Evolutionary conservation across 495 filamentous ascomycete species (phyloP).

Genomic region (Aspergillus bridgeri): DNA sequence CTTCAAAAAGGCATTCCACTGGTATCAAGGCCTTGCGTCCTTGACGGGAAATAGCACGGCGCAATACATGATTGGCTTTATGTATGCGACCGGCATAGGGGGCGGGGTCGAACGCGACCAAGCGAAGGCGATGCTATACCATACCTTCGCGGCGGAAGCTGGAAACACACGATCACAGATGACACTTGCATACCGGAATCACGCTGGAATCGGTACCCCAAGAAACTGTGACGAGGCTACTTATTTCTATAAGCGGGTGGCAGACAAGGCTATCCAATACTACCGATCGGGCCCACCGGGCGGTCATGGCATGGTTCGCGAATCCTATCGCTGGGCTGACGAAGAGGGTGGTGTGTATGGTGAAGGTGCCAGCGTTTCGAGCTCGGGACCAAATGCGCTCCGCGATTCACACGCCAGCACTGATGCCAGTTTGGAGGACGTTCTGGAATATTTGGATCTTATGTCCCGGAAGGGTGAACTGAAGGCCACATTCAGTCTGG

Average conservation of each 20-base stretch:
- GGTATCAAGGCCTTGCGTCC: slow-evolving; percentile 75
- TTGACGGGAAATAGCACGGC: slow-evolving; percentile 84
- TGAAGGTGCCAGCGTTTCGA: slow-evolving; percentile 87
- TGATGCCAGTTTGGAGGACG: slow-evolving; percentile 83
- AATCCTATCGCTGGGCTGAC: slow-evolving; percentile 77
- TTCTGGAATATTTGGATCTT: slow-evolving; percentile 90
- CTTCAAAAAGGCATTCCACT: slow-evolving; percentile 74
- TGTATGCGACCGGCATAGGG: slow-evolving; percentile 92
- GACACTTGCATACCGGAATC: slow-evolving; percentile 85
- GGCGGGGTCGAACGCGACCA: slow-evolving; percentile 82
- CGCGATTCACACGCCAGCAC: slow-evolving; percentile 67
- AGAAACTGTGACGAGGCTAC: slow-evolving; percentile 82
- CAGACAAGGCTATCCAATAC: slow-evolving; percentile 87
- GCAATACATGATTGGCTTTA: slow-evolving; percentile 91
- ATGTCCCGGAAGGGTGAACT: slow-evolving; percentile 92
- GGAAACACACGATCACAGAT: slow-evolving; percentile 88
- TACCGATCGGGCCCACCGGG: slow-evolving; percentile 88
- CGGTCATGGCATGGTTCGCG: slow-evolving; percentile 68
- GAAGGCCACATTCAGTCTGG: slow-evolving; percentile 86
- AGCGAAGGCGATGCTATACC: slow-evolving; percentile 87
- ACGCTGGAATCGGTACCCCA: slow-evolving; percentile 78
- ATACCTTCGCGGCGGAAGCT: slow-evolving; percentile 85
- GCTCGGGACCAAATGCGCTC: slow-evolving; percentile 80
- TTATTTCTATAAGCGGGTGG: slow-evolving; percentile 87
- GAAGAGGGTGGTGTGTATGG: slow-evolving; percentile 92